Evolutionary conservation across 2,329 filamentous ascomycete genomes (phyloP), one percentile per base, ranked within the genome.

Genomic region (Trichoderma guizhouense): DNA sequence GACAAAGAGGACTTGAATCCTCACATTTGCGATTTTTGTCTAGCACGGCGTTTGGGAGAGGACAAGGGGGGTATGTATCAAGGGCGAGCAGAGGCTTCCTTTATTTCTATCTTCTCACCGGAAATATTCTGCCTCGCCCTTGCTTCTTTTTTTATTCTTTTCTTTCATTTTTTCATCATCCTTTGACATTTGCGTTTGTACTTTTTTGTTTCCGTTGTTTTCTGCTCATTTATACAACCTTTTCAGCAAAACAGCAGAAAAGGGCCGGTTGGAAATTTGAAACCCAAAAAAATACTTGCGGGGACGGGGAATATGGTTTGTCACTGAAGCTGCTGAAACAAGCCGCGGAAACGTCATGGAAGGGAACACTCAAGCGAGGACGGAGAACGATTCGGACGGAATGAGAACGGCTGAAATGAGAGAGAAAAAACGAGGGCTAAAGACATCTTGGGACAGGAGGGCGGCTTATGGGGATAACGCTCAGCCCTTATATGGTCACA

Each of bases 41-140:
- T 73, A 80, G 78, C 78, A 80, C 75, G 79, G 79, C 79, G 79
- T 79, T 80, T 73, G 73, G 78, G 77, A 76, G 75, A 74, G 66
- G 57, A 11, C 26, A 28, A 12, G 57, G 57, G 36, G 34, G 34
- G 61, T 69, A 64, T 58, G 64, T 70, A 34, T 30, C 69, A 51
- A 14, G 24, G 34, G 28, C 43, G 57, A 65, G 58, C 72, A 74
- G 62, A 60, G 58, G 30, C 57, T 74, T 71, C 39, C 67, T 73
- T 60, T 71, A 34, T 43, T 74, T 71, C 51, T 57, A 53, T 60
- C 63, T 63, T 11, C 47, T 24, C 21, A 53, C 21, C 26, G 11
- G 69, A 62, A 53, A 24, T n/a, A 12, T 28, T 68, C 63, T 58
- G 24, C 47, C 30, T 60, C 32, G 6, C 21, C 30, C 32, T 47